Base-by-base conservation (phyloP, 805 yeast genomes). In the Cyberlindnera mrakii region DNA sequence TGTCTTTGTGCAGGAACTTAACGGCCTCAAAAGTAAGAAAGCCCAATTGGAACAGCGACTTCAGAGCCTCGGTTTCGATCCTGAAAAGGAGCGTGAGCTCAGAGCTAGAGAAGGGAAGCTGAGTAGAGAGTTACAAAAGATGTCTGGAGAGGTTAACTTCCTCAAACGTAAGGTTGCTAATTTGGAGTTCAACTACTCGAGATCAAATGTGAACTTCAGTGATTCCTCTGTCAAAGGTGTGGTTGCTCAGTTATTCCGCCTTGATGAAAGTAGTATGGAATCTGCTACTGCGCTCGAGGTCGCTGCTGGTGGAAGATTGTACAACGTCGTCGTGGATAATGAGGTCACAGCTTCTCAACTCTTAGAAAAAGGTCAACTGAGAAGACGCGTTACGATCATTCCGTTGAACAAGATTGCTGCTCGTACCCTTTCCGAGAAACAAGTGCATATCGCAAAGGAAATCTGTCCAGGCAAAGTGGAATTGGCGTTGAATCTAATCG, bases 271-370 rank as follows among this genome's bases (percentile, higher is more conserved):
- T 1, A 77, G 82, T 39, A 59, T 65, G 42, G 74, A 76, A 20
- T 78, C 81, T 42, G 82, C 95, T 1, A 71, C 82, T 20, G 99
- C 99, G 1, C 67, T 93, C 30, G 97, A 93, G 63, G 83, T 87
- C 3, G 83, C 95, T 59, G 99, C 97, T 2, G 99, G 99, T 38
- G 95, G 91, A 5, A 72, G 90, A 52, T 64, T 95, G 27, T 95
- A 79, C 61, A 89, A 90, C 55, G 85, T 95, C 30, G 88, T 93
- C 40, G 98, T 95, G 27, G 97, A 89, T 54, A 82, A 78, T 48
- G 95, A 91, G 45, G 77, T 69, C 16, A 82, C 87, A 3, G 98
- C 95, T n/a, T 74, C 95, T 0, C 83, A 81, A 43, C 64, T 93
- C 9, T 70, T 93, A 33, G 93, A 88, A 52, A 71, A 69, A 25